Evolutionary conservation across 768 basidiomycete genomes (phyloP), one percentile per base, ranked within the genome.

Genomic region (Kwoniella heveanensis): DNA sequence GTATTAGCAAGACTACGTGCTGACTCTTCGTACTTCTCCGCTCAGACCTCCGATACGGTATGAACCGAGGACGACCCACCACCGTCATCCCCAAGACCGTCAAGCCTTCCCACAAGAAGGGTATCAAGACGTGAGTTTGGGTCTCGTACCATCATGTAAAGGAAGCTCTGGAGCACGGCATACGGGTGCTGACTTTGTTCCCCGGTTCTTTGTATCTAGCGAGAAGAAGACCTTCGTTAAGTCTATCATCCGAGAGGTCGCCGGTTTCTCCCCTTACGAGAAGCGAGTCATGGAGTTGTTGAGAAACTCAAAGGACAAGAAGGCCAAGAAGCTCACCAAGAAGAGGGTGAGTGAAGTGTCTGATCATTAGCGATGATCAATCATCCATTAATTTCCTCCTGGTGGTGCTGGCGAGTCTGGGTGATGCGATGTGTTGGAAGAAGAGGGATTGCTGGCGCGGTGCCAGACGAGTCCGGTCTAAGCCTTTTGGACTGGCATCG

Each of bases 291-390:
- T 99, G 90, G 96, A 99, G 83, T 81, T 99, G 86, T 82, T 96
- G 84, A 88, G 94, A 83, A 97, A 96, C 87, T 93, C 91, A 68
- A 96, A 95, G 92, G 95, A 99, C 82, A 99, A 99, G 88, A 97
- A 95, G 84, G 95, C 95, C 64, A 86, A 92, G 82, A 98, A 98
- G 85, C 85, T 98, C 85, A 94, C 93, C 74, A 99, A 99, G 88
- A 97, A 95, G 85, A 88, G 93, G 85, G 95, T 96, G 78, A 73
- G 88, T 87, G 9, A 17, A 17, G 17, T 44, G 39, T 10, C 17
- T n/a, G n/a, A n/a, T n/a, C n/a, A n/a, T n/a, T n/a, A n/a, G n/a
- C n/a, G n/a, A n/a, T n/a, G n/a, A n/a, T n/a, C n/a, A n/a, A n/a
- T n/a, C n/a, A n/a, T n/a, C n/a, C n/a, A n/a, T n/a, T n/a, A n/a